Conservation (phyloP, 371 early-diverging fungal genomes). For the Blakeslea trispora region DNA sequence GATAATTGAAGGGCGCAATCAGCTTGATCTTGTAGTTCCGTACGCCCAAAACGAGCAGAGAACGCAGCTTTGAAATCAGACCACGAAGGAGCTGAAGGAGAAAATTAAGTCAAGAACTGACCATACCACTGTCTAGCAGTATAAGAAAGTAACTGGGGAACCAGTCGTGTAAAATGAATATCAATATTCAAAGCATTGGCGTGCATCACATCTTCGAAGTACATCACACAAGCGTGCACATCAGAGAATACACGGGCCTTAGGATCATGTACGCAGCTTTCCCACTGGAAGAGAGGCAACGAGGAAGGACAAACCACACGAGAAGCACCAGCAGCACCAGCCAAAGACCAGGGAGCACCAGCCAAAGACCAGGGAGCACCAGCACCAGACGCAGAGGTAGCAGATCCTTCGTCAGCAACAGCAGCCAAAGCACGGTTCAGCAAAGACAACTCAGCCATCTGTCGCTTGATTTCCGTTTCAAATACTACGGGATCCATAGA, state of each 20-base stretch:
- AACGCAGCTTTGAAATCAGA: not conserved
- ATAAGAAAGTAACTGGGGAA: slow-evolving; percentile 5
- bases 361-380: too few relatives aligned
- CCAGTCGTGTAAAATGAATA: slow-evolving; percentile 2
- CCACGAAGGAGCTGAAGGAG: not conserved
- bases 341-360: too few relatives aligned
- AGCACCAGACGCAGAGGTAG: too few relatives aligned
- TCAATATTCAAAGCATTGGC: slow-evolving; percentile 1
- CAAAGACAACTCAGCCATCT: too few relatives aligned
- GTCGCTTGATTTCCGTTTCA: too few relatives aligned
- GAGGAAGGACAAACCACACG: not conserved
- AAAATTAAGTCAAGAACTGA: not conserved
- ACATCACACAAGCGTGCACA: not conserved
- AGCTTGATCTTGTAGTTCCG: not conserved
- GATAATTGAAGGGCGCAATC: not conserved
- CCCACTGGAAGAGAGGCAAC: slow-evolving; percentile 12
- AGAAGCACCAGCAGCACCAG: too few relatives aligned
- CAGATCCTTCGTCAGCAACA: too few relatives aligned
- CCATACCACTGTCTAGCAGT: slow-evolving; percentile 10
- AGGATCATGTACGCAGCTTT: slow-evolving; percentile 1
- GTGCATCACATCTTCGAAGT: slow-evolving; percentile 15
- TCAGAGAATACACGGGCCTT: not conserved
- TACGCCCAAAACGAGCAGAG: slow-evolving; percentile 1
- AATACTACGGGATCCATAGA: too few relatives aligned
- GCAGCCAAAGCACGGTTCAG: too few relatives aligned